Evolutionary conservation across 2,329 filamentous ascomycete genomes (phyloP).

Genomic region (Penicillium olsonii): DNA sequence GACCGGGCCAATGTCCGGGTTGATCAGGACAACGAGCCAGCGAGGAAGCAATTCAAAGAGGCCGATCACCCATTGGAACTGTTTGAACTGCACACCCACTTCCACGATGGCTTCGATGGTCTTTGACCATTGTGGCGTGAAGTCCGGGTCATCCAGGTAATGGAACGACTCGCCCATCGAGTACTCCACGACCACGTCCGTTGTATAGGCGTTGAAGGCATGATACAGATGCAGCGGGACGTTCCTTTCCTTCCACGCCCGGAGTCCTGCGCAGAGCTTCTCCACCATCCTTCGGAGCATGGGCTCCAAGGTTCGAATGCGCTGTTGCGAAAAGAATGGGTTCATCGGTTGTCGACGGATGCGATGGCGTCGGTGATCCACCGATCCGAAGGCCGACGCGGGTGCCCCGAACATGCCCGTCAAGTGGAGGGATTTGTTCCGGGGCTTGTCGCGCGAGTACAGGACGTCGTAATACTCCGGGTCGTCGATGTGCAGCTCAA

Average conservation of each 20-base stretch:
- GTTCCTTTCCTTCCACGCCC: slow-evolving; percentile 17
- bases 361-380: slow-evolving; percentile 35
- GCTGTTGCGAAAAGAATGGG: slow-evolving; percentile 36
- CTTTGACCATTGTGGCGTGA: slow-evolving; percentile 32
- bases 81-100: slow-evolving; percentile 23
- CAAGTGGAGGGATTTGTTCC: slow-evolving; percentile 33
- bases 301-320: slow-evolving; percentile 29
- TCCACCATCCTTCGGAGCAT: slow-evolving; percentile 24
- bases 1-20: slow-evolving; percentile 20
- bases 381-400: slow-evolving; percentile 33
- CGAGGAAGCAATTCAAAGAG: slow-evolving; percentile 24
- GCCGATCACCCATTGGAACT: slow-evolving; percentile 22
- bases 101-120: slow-evolving; percentile 28
- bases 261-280: slow-evolving; percentile 27
- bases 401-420: slow-evolving; percentile 31
- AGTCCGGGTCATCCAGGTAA: slow-evolving; percentile 35
- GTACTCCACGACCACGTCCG: slow-evolving; percentile 51
- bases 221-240: slow-evolving; percentile 26
- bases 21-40: slow-evolving; percentile 17
- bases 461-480: slow-evolving; percentile 21
- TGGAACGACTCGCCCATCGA: slow-evolving; percentile 33
- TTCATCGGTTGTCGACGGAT: slow-evolving; percentile 35
- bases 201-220: slow-evolving; percentile 44
- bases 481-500: slow-evolving; percentile 37
- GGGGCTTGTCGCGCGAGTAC: slow-evolving; percentile 29